Percentiles rank a stretch among this genome's conserved stretches.
Evolutionary conservation across 306 rosid genomes (phyloP).

Genomic region (Sicyos edulis): DNA sequence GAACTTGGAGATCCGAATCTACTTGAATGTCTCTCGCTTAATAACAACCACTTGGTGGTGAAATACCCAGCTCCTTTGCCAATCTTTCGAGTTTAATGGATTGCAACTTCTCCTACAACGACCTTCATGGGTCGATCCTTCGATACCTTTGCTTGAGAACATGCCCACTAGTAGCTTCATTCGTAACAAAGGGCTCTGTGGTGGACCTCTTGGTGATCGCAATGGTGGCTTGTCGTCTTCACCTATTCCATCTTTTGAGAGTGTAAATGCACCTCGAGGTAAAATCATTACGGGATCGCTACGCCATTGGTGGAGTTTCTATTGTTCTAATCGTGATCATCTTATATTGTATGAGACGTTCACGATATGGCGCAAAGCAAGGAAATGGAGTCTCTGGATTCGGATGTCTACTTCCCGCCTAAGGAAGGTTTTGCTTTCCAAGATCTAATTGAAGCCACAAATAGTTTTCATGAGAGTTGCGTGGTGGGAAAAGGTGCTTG

Average conservation of each 20-base stretch:
- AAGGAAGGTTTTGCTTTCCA: constrained; percentile 74
- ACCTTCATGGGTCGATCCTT: constrained; percentile 72
- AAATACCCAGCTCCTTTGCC: constrained; percentile 58
- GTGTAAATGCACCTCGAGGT: constrained; percentile 38
- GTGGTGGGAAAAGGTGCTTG: constrained; percentile 80
- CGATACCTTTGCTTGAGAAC: constrained; percentile 56
- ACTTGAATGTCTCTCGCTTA: constrained; percentile 64
- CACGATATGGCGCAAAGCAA: constrained; percentile 34
- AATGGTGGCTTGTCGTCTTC: constrained; percentile 38
- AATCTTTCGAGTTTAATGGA: constrained; percentile 65
- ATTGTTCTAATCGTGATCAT: constrained; percentile 64
- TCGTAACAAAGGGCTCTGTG: constrained; percentile 69
- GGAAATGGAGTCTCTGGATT: constrained; percentile 36
- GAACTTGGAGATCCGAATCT: constrained; percentile 62
- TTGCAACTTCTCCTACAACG: constrained; percentile 84
- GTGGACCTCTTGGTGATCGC: constrained; percentile 46
- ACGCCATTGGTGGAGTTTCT: constrained; percentile 79
- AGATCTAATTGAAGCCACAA: constrained; percentile 78
- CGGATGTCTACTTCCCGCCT: constrained; percentile 70
- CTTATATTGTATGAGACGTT: constrained; percentile 44
- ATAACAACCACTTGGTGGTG: constrained; percentile 69
- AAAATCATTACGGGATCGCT: constrained; percentile 51
- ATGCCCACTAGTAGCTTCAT: constrained; percentile 67
- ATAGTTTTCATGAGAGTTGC: constrained; percentile 49
- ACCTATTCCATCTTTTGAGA: constrained; percentile 34